Base-by-base conservation (phyloP, 305 asterid species). In the Fraxinus sp. region DNA sequence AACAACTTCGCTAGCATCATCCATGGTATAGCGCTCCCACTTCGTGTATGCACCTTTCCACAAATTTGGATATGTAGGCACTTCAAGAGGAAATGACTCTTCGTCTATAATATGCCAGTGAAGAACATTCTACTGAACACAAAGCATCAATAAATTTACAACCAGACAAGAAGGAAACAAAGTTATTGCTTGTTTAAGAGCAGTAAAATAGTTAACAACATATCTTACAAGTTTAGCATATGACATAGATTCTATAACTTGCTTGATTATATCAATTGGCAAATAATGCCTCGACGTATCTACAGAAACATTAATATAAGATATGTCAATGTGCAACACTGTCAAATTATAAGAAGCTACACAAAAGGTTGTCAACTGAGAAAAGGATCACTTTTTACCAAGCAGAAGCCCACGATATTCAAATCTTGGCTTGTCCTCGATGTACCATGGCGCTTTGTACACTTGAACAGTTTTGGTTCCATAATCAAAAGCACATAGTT, bases 81-180 rank as follows among this genome's bases (percentile, higher is more conserved):
- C 93, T 90, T 95, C 98, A 68, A 95, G 92, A 83, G 99, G 99
- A 91, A 95, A 95, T 57, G 99, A 94, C 88, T 95, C 93, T 91
- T 94, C 98, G 82, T 95, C 99, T 84, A 95, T 91, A 83, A 95
- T 93, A 90, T 95, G 99, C 98, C 99, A 95, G 79, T 95, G 99
- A 84, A 95, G 92, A 86, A 94, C 97, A 88, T 95, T 95, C 98
- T 94, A 91, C 91, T 83, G 89, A 91, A 89, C 79, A 85, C 87
- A 88, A 94, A 70, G 80, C 78, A 84, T 18, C 75, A 89, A 84
- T 82, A 78, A 77, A 79, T 83, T 57, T 81, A 49, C 64, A 41
- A 72, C 82, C 32, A 73, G 76, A 77, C 73, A 52, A 57, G 71
- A 74, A 75, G 20, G 74, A 81, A 80, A 77, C 44, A 70, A 74